Evolutionary conservation across 441 rosid genomes (phyloP).

Genomic region (Corymbia calophylla): DNA sequence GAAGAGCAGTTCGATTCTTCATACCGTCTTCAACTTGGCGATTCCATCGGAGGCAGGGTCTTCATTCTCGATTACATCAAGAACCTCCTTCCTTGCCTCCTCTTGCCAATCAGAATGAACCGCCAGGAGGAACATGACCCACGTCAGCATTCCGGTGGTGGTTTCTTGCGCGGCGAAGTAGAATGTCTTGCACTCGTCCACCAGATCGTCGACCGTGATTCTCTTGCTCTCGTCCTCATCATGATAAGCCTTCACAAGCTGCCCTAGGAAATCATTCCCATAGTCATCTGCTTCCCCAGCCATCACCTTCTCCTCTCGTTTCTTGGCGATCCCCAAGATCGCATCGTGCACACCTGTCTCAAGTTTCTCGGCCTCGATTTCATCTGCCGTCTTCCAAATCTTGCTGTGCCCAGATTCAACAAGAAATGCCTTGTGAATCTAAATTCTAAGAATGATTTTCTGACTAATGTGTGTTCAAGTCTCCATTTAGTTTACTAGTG

Average conservation of each 20-base stretch:
- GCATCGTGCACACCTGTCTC: not conserved
- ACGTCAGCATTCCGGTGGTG: not conserved
- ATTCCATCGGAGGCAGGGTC: constrained; percentile 21
- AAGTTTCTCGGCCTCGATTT: not conserved
- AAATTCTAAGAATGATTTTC: not conserved
- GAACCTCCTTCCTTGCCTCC: constrained; percentile 25
- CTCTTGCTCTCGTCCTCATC: constrained; percentile 11
- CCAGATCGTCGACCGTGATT: constrained; percentile 8
- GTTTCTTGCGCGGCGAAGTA: not conserved
- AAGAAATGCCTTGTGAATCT: not conserved
- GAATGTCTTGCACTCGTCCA: not conserved
- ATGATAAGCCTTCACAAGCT: constrained; percentile 19
- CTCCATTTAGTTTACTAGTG: not conserved
- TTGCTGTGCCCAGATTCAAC: not conserved
- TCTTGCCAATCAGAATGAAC: constrained; percentile 8
- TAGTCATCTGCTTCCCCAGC: not conserved
- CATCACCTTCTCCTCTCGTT: not conserved
- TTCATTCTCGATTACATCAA: constrained; percentile 10
- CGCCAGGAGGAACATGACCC: constrained; percentile 3
- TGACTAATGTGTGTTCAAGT: not conserved
- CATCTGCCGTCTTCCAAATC: not conserved
- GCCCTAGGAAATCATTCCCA: constrained; percentile 26
- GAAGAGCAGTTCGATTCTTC: not conserved
- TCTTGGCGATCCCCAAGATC: not conserved
- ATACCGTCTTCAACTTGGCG: constrained; percentile 16